Percentiles rank a stretch among this genome's conserved stretches.
Evolutionary conservation across 2,329 filamentous ascomycete genomes (phyloP).

Genomic region (Fusarium pseudoanthophilum): DNA sequence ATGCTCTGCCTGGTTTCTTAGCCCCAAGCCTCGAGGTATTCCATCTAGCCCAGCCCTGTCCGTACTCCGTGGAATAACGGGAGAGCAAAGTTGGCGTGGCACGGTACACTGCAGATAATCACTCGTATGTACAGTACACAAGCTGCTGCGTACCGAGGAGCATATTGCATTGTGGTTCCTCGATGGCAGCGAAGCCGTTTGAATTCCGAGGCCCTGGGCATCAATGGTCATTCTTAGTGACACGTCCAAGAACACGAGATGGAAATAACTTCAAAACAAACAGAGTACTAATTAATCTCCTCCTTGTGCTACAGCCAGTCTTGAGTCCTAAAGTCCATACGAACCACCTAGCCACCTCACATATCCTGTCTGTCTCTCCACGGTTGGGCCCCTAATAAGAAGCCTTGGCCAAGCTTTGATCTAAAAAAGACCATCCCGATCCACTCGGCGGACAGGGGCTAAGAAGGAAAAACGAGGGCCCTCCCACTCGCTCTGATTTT

Average conservation of each 20-base stretch:
- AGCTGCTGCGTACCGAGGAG: not conserved
- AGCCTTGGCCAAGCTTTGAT: constrained; percentile 42
- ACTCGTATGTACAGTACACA: constrained; percentile 9
- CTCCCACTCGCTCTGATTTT: constrained; percentile 4
- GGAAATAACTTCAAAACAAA: constrained; percentile 12
- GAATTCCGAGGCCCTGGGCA: not conserved
- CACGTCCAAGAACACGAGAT: constrained; percentile 1
- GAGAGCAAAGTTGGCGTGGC: constrained; percentile 23
- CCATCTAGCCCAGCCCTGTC: constrained; percentile 12
- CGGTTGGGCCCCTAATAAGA: constrained; percentile 28
- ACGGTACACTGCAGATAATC: constrained; percentile 17
- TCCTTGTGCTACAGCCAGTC: not conserved
- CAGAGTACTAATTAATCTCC: not conserved
- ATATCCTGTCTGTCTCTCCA: constrained; percentile 5
- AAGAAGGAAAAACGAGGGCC: constrained; percentile 7
- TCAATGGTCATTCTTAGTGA: not conserved
- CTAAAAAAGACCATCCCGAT: constrained; percentile 31
- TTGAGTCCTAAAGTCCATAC: not conserved
- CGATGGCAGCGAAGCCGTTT: not conserved
- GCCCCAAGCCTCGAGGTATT: not conserved
- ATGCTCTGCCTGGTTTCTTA: not conserved
- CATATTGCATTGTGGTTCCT: not conserved
- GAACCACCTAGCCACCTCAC: constrained; percentile 8
- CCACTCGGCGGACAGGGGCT: constrained; percentile 20
- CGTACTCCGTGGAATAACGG: constrained; percentile 19